Conservation (phyloP, 2,329 filamentous ascomycete species). For the Hortaea sp. region DNA sequence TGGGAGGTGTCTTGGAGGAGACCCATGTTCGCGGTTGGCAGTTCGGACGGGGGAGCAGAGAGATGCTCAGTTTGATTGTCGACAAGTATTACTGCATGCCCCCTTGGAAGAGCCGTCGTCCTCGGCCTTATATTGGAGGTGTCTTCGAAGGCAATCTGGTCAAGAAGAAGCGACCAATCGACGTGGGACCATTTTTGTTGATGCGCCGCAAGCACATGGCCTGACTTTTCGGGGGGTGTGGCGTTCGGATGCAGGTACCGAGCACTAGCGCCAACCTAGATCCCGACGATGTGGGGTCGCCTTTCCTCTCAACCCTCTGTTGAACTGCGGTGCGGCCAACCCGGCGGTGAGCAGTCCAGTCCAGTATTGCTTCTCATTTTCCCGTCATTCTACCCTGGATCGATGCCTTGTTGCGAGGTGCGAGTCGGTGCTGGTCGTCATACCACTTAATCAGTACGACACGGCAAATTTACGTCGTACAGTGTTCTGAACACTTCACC, state of each 20-base stretch:
- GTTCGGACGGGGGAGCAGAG: neutral
- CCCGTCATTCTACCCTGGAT: too few species aligned
- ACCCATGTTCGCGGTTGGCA: constrained; percentile 13
- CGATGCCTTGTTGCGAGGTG: too few species aligned
- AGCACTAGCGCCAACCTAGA: neutral
- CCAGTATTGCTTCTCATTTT: too few species aligned
- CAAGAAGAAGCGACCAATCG: neutral
- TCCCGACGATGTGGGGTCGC: neutral
- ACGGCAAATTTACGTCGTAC: too few species aligned
- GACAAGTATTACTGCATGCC: neutral
- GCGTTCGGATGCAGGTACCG: neutral
- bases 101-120: neutral
- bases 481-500: too few species aligned
- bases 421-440: too few species aligned
- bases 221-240: neutral
- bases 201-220: neutral
- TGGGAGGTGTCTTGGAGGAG: constrained; percentile 16
- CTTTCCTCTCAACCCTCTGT: neutral
- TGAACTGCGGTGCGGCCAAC: neutral
- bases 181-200: neutral
- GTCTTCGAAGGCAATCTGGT: too few species aligned
- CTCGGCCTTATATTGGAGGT: too few species aligned
- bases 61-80: neutral
- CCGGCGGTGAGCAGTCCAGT: too few species aligned
- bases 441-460: too few species aligned